A percentile compares a stretch with the other conserved stretches of the same genome.
Conservation (phyloP, 495 filamentous ascomycete species). For the Lophiotrema nucula region DNA sequence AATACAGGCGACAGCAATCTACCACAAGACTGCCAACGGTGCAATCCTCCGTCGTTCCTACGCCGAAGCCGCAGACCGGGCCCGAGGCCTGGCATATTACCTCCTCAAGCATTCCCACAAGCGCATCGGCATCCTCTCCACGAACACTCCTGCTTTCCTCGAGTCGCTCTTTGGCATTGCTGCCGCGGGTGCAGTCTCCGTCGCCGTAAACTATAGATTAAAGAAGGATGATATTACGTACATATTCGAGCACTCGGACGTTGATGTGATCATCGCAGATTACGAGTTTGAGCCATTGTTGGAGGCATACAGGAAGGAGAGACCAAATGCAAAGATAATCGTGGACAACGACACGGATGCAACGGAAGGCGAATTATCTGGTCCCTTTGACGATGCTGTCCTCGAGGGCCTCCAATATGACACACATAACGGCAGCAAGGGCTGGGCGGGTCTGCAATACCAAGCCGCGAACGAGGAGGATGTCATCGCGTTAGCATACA, state of each 20-base stretch:
- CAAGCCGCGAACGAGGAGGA: constrained; percentile 73
- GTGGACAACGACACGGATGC: constrained; percentile 84
- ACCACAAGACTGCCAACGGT: constrained; percentile 80
- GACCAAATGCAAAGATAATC: constrained; percentile 65
- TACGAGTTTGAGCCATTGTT: constrained; percentile 71
- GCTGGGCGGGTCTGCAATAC: constrained; percentile 74
- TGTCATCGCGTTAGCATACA: constrained; percentile 83
- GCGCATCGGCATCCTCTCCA: constrained; percentile 74
- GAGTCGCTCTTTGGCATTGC: constrained; percentile 87
- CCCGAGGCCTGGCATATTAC: constrained; percentile 83
- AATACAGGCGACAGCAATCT: constrained; percentile 75
- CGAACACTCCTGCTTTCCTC: constrained; percentile 93
- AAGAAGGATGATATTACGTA: constrained; percentile 86
- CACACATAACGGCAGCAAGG: constrained; percentile 54
- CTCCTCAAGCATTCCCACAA: constrained; percentile 67
- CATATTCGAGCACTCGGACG: constrained; percentile 82
- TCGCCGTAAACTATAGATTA: constrained; percentile 83
- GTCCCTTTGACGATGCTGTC: constrained; percentile 82
- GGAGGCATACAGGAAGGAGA: constrained; percentile 55
- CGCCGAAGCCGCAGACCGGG: constrained; percentile 75
- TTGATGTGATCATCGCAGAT: constrained; percentile 86
- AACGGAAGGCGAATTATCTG: constrained; percentile 67
- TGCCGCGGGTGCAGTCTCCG: constrained; percentile 69
- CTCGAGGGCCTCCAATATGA: constrained; percentile 77
- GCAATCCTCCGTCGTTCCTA: constrained; percentile 73